phyloP scores from a whole-genome alignment of 2,329 filamentous ascomycete genomes.

The Aaosphaeria arxii region DNA sequence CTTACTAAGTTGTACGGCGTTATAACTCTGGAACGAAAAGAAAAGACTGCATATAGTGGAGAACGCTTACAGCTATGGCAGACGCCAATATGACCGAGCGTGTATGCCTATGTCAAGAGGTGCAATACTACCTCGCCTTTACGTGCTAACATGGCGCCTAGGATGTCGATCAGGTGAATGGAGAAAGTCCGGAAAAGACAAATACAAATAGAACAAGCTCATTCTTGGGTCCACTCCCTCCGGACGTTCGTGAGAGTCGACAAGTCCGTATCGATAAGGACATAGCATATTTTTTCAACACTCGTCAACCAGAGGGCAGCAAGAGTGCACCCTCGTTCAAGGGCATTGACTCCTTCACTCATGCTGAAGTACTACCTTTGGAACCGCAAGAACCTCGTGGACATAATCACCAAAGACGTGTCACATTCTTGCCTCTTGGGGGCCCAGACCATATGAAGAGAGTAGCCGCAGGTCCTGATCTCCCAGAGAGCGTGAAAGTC shows the following conservation, averaged over 20 bases:
- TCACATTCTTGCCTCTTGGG: constrained; percentile 8
- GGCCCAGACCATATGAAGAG: constrained; percentile 1
- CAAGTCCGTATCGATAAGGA: constrained; percentile 18
- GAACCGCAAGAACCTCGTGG: neutral
- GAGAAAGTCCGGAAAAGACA: neutral
- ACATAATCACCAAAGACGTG: neutral
- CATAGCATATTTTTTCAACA: constrained; percentile 11
- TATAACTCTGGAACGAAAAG: neutral
- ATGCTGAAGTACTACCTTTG: constrained; percentile 7
- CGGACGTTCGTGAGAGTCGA: constrained; percentile 8
- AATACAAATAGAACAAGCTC: neutral
- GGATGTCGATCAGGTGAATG: neutral
- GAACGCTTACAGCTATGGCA: neutral
- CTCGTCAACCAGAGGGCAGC: neutral
- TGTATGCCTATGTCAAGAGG: neutral
- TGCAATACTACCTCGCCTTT: neutral
- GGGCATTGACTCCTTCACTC: constrained; percentile 27
- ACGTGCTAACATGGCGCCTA: no score
- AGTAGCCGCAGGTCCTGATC: constrained; percentile 1
- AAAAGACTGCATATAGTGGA: neutral
- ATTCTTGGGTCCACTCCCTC: neutral
- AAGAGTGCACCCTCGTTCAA: constrained; percentile 7
- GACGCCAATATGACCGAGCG: neutral
- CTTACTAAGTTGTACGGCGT: no score
- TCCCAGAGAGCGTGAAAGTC: constrained; percentile 6